Evolutionary conservation across 257 asterid species (phyloP).

Genomic region (Cordia subcordata): DNA sequence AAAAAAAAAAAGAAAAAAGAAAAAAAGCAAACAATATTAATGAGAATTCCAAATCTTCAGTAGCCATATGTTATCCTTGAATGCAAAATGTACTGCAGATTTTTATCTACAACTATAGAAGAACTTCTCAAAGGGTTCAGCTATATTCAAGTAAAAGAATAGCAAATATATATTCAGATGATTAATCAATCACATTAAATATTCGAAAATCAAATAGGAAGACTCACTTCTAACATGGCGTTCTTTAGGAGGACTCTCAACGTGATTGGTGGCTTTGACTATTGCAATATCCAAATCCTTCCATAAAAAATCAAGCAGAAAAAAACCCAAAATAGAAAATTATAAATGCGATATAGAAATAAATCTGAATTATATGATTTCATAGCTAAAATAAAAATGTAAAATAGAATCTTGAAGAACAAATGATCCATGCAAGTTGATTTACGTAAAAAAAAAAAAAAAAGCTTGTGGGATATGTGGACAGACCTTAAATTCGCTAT

Average conservation of each 20-base stretch:
- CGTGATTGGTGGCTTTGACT: slow-evolving; percentile 88
- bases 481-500: slow-evolving; percentile 84
- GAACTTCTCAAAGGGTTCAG: not conserved
- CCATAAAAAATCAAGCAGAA: slow-evolving; percentile 4
- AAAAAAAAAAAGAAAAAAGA: slow-evolving; percentile 3
- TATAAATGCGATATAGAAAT: not conserved
- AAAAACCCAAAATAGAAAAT: slow-evolving; percentile 5
- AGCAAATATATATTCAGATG: not conserved
- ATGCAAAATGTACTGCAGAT: not conserved
- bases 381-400: too few relatives aligned
- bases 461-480: not conserved
- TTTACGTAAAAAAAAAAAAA: not conserved
- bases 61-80: too few relatives aligned
- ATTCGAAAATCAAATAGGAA: not conserved
- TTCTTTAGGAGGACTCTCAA: slow-evolving; percentile 85
- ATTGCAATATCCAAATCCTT: slow-evolving; percentile 91
- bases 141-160: too few relatives aligned
- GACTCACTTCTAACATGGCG: slow-evolving; percentile 82
- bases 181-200: not conserved
- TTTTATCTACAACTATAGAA: not conserved
- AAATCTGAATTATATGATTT: too few relatives aligned
- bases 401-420: not conserved
- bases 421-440: not conserved
- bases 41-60: not conserved
- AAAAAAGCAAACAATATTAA: not conserved